A percentile compares a stretch with the other conserved stretches of the same genome.
These are phyloP conservation scores for Trametes cingulata DNA, from an alignment of 768 basidiomycete species.

Conservation along the genomic window DNA sequence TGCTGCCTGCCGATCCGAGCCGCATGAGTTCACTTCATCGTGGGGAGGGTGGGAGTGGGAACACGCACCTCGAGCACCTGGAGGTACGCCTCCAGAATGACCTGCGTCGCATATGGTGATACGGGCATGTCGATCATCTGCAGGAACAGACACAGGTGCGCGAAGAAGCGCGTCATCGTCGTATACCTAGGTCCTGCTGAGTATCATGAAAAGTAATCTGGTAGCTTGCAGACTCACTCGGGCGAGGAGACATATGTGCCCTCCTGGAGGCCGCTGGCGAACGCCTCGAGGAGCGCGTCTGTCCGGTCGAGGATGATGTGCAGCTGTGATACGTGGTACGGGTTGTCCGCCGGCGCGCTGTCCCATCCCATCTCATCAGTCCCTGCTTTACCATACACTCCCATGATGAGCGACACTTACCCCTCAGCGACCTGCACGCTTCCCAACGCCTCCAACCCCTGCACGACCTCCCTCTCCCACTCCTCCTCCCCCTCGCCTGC, in stretches of 20 bases:
- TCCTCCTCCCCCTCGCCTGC: constrained; percentile 35
- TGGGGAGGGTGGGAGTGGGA: not conserved
- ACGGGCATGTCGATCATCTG: constrained; percentile 77
- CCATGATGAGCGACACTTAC: constrained; percentile 36
- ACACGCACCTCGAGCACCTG: constrained; percentile 75
- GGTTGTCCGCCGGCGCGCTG: constrained; percentile 65
- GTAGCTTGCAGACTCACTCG: constrained; percentile 48
- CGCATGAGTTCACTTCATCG: not conserved
- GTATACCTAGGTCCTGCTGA: constrained; percentile 50
- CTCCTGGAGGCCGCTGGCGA: constrained; percentile 56
- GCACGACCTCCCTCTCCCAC: constrained; percentile 67
- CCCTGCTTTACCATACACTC: not conserved
- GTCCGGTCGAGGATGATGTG: constrained; percentile 76
- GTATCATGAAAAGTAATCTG: constrained; percentile 18
- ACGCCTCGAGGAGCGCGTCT: constrained; percentile 65
- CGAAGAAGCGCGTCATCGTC: constrained; percentile 84
- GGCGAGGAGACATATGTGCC: constrained; percentile 51
- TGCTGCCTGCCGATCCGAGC: constrained; percentile 48
- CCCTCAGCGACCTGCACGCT: constrained; percentile 64
- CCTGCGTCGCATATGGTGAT: constrained; percentile 73
- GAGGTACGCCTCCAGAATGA: constrained; percentile 87
- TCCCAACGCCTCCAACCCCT: constrained; percentile 57
- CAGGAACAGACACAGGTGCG: constrained; percentile 88
- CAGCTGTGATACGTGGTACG: constrained; percentile 82
- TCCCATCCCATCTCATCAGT: not conserved